Percentiles rank a stretch among this genome's conserved stretches.
These are phyloP conservation scores for Macrocystidia cucumis DNA, from an alignment of 1,284 basidiomycete genomes.

Conservation along the genomic window DNA sequence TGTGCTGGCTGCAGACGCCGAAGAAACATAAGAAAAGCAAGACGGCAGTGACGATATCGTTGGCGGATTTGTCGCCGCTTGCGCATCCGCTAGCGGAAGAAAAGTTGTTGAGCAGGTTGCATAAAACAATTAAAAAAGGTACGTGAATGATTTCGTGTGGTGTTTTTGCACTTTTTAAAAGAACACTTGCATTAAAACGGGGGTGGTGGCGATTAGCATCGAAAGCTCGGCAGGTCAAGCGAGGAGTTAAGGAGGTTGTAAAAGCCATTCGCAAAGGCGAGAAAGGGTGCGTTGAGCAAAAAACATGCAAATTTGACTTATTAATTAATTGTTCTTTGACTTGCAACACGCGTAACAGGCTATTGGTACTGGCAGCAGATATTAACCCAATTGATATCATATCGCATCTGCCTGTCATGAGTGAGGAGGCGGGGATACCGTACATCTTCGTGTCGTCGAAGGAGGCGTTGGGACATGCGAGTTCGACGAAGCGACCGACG, in stretches of 20 bases:
- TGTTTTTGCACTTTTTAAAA: conserved; percentile 2
- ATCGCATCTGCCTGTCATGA: conserved; percentile 90
- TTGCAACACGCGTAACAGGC: conserved; percentile 30
- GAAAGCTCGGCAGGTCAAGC: conserved; percentile 87
- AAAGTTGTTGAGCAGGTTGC: conserved; percentile 88
- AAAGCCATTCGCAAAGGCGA: conserved; percentile 95
- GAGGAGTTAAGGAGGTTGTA: conserved; percentile 95
- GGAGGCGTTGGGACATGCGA: conserved; percentile 93
- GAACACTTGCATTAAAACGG: too few relatives aligned
- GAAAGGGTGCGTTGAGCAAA: conserved; percentile 83
- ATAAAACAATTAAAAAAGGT: conserved; percentile 93
- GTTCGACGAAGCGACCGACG: conserved; percentile 96
- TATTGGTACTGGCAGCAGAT: conserved; percentile 92
- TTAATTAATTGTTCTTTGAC: conserved; percentile 5
- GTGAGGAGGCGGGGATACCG: conserved; percentile 92
- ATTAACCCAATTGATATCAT: conserved; percentile 99
- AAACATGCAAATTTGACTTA: neutral
- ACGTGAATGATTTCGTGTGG: conserved; percentile 13
- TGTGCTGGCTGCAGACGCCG: conserved; percentile 34
- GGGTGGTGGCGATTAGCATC: conserved; percentile 52
- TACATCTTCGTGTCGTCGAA: conserved; percentile 87
- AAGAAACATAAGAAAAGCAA: conserved; percentile 52
- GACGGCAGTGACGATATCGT: conserved; percentile 61
- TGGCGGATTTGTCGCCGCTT: conserved; percentile 84
- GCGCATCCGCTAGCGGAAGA: conserved; percentile 87